phyloP scores from a whole-genome alignment of 305 asterid species.

The Fraxinus albicans region DNA sequence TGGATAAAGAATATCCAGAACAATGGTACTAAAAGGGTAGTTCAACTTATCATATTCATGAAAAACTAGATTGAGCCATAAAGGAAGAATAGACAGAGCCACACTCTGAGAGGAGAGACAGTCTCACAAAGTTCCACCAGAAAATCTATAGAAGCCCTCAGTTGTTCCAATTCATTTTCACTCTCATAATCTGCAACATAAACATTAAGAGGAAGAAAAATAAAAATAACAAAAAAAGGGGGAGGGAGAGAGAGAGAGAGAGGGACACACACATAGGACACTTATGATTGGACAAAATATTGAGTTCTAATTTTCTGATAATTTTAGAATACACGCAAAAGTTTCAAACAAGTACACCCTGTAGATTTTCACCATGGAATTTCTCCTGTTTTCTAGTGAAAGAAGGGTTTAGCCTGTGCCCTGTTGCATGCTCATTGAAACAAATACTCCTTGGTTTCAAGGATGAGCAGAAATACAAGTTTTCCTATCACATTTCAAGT shows the following conservation, averaged over 20 bases:
- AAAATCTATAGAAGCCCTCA: conserved; percentile 85
- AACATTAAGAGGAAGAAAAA: background rate
- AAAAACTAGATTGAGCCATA: background rate
- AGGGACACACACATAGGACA: background rate
- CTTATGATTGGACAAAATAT: background rate
- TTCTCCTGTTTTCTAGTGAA: conserved; percentile 1
- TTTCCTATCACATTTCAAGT: background rate
- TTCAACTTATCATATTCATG: conserved; percentile 6
- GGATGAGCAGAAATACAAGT: background rate
- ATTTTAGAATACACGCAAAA: background rate
- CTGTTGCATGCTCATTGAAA: background rate
- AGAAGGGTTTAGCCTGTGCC: background rate
- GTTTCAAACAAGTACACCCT: background rate
- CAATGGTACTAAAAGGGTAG: background rate
- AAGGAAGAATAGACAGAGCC: conserved; percentile 30
- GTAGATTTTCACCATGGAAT: background rate
- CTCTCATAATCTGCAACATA: conserved; percentile 43
- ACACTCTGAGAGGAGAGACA: conserved; percentile 49
- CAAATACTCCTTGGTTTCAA: background rate
- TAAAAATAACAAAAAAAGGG: background rate
- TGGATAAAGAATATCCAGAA: conserved; percentile 13
- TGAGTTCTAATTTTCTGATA: background rate
- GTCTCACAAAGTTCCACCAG: conserved; percentile 89
- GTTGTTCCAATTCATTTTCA: conserved; percentile 61
- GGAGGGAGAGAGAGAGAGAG: background rate